Conservation (phyloP, 257 asterid genomes). For the Sherardia arvensis region DNA sequence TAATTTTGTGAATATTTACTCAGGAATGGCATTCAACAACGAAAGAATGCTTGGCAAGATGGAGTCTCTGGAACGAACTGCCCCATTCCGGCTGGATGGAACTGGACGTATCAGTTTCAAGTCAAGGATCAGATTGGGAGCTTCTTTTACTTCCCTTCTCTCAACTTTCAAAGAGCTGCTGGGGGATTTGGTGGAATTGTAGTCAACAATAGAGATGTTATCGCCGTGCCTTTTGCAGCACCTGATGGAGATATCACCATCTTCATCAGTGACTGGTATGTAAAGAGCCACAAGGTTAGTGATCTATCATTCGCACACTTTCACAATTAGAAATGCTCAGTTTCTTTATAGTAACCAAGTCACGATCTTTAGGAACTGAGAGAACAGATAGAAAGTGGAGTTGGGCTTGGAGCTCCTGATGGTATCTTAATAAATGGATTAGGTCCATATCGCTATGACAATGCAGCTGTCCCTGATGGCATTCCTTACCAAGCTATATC, state of each 20-base stretch:
- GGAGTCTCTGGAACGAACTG: slow-evolving; percentile 93
- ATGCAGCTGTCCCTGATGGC: slow-evolving; percentile 46
- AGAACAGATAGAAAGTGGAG: slow-evolving; percentile 46
- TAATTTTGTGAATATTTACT: slow-evolving; percentile 10
- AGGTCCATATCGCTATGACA: slow-evolving; percentile 79
- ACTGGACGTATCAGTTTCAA: slow-evolving; percentile 95
- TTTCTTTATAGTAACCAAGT: slow-evolving; percentile 21
- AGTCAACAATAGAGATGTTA: slow-evolving; percentile 69
- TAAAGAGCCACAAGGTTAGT: slow-evolving; percentile 72
- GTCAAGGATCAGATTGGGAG: slow-evolving; percentile 96
- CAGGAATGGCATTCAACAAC: slow-evolving; percentile 90
- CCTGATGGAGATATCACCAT: slow-evolving; percentile 87
- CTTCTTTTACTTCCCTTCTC: slow-evolving; percentile 84
- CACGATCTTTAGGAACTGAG: slow-evolving; percentile 53
- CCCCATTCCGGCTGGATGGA: slow-evolving; percentile 93
- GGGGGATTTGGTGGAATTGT: slow-evolving; percentile 88
- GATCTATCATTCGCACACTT: neutral
- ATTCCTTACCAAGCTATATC: slow-evolving; percentile 50
- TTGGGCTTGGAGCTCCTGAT: slow-evolving; percentile 68
- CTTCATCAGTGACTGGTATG: slow-evolving; percentile 79
- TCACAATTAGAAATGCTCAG: neutral
- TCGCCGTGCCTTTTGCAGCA: slow-evolving; percentile 59
- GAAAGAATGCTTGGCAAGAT: slow-evolving; percentile 92
- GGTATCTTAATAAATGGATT: slow-evolving; percentile 71
- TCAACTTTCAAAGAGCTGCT: slow-evolving; percentile 59